These are phyloP conservation scores for Cynanchum wilfordii DNA, from an alignment of 257 asterid genomes.

Conservation along the genomic window DNA sequence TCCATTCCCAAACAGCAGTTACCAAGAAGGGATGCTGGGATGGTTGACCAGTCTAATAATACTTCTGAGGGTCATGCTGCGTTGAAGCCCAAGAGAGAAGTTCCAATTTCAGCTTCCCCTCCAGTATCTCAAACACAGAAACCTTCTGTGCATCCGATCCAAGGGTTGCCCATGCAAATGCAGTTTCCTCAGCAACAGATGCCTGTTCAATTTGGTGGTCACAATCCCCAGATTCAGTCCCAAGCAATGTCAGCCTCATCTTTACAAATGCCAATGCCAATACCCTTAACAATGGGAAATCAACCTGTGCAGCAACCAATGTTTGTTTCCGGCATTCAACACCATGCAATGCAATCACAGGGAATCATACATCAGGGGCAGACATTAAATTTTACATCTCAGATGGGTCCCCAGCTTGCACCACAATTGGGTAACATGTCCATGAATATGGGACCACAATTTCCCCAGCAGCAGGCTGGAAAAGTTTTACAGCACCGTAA, in stretches of 20 bases:
- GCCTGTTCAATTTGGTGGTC: conserved; percentile 68
- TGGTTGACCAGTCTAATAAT: conserved; percentile 37
- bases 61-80: conserved; percentile 39
- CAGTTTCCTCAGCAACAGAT: conserved; percentile 58
- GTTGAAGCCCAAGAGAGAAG: conserved; percentile 56
- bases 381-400: conserved; percentile 52
- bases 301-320: conserved; percentile 62
- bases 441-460: conserved; percentile 55
- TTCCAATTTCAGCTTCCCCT: conserved; percentile 45
- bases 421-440: conserved; percentile 76
- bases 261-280: conserved; percentile 46
- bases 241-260: conserved; percentile 69
- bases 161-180: conserved; percentile 57
- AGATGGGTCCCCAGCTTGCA: conserved; percentile 62
- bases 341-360: conserved; percentile 73
- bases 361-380: conserved; percentile 84
- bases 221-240: conserved; percentile 71
- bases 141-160: conserved; percentile 44
- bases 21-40: conserved; percentile 48
- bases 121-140: conserved; percentile 53
- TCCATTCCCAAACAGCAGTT: conserved; percentile 53
- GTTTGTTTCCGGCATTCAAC: conserved; percentile 67
- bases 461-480: conserved; percentile 63
- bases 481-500: conserved; percentile 55
- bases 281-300: conserved; percentile 59